Evolutionary conservation across 2,329 filamentous ascomycete species (phyloP), one percentile per base, ranked within the genome.

Genomic region (Monosporascus sp.): DNA sequence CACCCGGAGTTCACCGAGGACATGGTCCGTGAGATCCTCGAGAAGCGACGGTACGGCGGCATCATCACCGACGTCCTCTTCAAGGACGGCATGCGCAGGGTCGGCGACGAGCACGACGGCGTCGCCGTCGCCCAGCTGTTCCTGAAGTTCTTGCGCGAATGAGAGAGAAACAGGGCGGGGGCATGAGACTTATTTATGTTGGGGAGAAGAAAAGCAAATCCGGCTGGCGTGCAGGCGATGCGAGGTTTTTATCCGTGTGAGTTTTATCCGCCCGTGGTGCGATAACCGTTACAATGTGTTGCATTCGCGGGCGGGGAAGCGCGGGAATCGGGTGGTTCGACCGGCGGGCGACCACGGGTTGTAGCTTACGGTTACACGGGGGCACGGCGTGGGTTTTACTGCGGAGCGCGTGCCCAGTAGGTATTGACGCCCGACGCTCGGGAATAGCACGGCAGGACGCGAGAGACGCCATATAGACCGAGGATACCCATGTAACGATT

Each of bases 1-100:
- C 91, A 96, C 69, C 91, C 91, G 1, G 91, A 96, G 69, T 94
- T 93, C 67, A 88, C 79, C 4, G 77, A 78, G 55, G 79, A 84
- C 17, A 91, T 95, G 59, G 81, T 91, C 62, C 75, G 73, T 19
- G 86, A 90, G 68, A 71, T 95, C 38, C 70, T 93, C 52, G 76
- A 80, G 55, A 72, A 79, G 55, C 79, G 91, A 53, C 82, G 88
- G 64, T 74, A 77, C 27, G 74, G 74, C 48, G 89, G 89, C 1
- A 76, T 94, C 22, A 88, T 96, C 58, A 72, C 78, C 52, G 84
- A 92, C 53, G 82, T 82, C 19, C 70, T 87, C 55, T 93, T 82
- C 60, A 71, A 82, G 52, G 87, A 89, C 61, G 89, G 82, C 26
- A 80, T 92, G 67, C 73, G 71, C 7, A 80, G 89, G 55, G 86